A percentile compares a stretch with the other conserved stretches of the same genome.
Conservation (phyloP, 2,329 filamentous ascomycete genomes). For the Stenocarpella maydis region DNA sequence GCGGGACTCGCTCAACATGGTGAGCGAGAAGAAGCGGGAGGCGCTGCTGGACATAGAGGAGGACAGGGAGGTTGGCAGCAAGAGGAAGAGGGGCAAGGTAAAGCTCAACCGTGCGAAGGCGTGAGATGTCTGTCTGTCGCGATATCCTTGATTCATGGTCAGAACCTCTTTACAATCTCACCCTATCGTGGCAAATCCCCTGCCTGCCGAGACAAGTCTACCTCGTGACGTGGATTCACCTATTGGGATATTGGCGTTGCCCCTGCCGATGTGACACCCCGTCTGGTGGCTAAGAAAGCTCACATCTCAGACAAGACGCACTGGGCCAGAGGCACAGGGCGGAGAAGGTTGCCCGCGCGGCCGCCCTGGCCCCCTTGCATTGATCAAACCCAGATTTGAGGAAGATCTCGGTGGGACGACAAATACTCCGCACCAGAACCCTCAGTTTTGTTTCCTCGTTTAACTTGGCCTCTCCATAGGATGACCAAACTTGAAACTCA, state of each 20-base stretch:
- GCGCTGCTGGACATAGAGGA: conserved; percentile 92
- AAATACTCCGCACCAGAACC: conserved; percentile 20
- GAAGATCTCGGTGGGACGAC: neutral
- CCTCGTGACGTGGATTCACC: neutral
- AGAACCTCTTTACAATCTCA: neutral
- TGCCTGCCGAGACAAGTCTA: neutral
- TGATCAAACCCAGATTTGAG: conserved; percentile 10
- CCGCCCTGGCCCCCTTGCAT: neutral
- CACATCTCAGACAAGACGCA: neutral
- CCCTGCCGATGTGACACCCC: neutral
- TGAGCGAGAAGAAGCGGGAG: conserved; percentile 95
- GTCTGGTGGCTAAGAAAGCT: neutral
- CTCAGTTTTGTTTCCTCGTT: neutral
- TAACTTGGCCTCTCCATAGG: neutral
- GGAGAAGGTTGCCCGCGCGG: neutral
- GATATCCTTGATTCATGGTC: neutral
- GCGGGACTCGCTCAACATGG: conserved; percentile 83
- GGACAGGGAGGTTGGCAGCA: conserved; percentile 89
- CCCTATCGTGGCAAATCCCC: neutral
- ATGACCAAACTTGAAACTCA: conserved; percentile 1
- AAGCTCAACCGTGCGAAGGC: conserved; percentile 54
- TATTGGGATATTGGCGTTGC: neutral
- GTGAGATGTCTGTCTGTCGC: neutral
- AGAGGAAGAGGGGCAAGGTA: conserved; percentile 70
- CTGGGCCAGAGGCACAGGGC: neutral